A percentile compares a stretch with the other conserved stretches of the same genome.
Conservation (phyloP, 2,329 filamentous ascomycete genomes). For the Apiospora arundinis region DNA sequence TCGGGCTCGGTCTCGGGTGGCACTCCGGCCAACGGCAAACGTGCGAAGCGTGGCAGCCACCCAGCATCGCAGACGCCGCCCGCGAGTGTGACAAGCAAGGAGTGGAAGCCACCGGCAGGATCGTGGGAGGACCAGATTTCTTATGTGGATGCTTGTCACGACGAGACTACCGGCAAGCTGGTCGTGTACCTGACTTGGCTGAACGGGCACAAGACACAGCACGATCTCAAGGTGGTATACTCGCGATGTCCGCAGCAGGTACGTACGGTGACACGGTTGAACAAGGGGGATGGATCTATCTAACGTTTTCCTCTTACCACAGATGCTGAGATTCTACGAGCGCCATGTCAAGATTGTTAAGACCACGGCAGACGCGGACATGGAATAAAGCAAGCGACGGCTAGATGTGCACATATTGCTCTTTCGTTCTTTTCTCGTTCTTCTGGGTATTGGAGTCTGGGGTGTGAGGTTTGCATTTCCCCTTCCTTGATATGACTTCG, state of each 20-base stretch:
- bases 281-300: not conserved
- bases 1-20: constrained; percentile 33
- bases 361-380: constrained; percentile 26
- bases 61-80: constrained; percentile 57
- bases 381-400: not conserved
- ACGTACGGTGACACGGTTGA: constrained; percentile 29
- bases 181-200: constrained; percentile 78
- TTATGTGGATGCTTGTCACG: constrained; percentile 74
- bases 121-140: constrained; percentile 79
- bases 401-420: not conserved
- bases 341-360: constrained; percentile 61
- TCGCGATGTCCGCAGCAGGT: constrained; percentile 81
- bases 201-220: constrained; percentile 75
- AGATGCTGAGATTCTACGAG: constrained; percentile 69
- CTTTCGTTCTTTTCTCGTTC: not conserved
- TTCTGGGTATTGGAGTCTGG: not conserved
- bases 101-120: constrained; percentile 73
- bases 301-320: not conserved
- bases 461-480: not conserved
- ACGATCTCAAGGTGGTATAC: constrained; percentile 72
- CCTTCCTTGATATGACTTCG: not conserved
- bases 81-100: constrained; percentile 45
- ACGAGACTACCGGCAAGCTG: constrained; percentile 63
- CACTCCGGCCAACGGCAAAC: constrained; percentile 50
- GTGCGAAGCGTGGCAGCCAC: constrained; percentile 54